Evolutionary conservation across 768 basidiomycete species (phyloP).

Genomic region (Naganishia vishniacii): DNA sequence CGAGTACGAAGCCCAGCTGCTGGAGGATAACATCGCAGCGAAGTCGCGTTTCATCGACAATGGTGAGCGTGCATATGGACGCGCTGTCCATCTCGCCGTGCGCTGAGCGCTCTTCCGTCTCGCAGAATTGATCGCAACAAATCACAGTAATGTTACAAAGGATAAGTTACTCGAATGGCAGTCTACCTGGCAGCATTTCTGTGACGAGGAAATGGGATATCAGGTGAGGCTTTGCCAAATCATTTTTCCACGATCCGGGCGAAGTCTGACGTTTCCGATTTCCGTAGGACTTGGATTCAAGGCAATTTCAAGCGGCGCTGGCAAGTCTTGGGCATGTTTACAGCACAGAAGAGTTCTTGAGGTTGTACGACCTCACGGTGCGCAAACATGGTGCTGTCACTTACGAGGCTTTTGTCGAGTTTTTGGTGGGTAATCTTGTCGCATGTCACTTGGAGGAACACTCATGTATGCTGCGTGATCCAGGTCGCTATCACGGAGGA

Average conservation of each 20-base stretch:
- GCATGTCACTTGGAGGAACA: not conserved
- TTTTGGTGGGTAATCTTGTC: conserved; percentile 59
- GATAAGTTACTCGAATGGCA: conserved; percentile 96
- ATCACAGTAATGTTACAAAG: conserved; percentile 88
- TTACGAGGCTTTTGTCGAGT: conserved; percentile 89
- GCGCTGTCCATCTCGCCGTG: not conserved
- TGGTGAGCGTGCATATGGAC: conserved; percentile 53
- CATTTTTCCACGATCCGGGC: not conserved
- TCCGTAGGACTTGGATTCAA: conserved; percentile 75
- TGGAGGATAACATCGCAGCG: conserved; percentile 73
- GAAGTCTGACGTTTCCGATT: not conserved
- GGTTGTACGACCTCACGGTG: conserved; percentile 72
- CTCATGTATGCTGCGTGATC: not conserved
- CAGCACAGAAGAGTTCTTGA: conserved; percentile 79
- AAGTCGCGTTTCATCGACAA: conserved; percentile 96
- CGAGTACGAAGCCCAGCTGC: conserved; percentile 77
- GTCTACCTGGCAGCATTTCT: conserved; percentile 94
- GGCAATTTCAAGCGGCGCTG: conserved; percentile 61
- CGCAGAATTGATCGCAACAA: conserved; percentile 78
- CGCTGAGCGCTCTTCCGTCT: not conserved
- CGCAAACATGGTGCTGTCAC: conserved; percentile 80
- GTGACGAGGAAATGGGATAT: conserved; percentile 71
- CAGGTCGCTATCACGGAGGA: conserved; percentile 96
- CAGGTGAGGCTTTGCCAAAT: not conserved
- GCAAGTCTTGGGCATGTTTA: conserved; percentile 66